Conservation (phyloP, 768 basidiomycete genomes). For the Amanita pseudoporphyria region DNA sequence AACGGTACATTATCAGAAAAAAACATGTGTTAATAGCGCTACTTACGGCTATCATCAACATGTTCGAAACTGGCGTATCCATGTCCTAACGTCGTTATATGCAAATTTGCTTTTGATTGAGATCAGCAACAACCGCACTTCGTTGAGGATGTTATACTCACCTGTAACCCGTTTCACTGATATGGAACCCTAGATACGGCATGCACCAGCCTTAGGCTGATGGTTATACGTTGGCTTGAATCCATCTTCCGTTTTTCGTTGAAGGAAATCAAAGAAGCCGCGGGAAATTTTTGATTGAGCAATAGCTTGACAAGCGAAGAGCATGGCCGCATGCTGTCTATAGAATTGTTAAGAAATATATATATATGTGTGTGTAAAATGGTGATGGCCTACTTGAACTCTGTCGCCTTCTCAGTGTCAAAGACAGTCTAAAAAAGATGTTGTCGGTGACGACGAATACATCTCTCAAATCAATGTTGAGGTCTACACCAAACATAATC, state of each 20-base stretch:
- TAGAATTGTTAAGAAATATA: background rate
- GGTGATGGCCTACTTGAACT: constrained; percentile 39
- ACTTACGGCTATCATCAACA: constrained; percentile 77
- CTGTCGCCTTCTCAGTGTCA: constrained; percentile 71
- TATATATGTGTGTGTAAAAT: too few species aligned
- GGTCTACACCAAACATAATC: constrained; percentile 34
- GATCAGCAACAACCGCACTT: background rate
- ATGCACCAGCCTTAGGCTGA: constrained; percentile 60
- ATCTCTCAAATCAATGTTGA: constrained; percentile 86
- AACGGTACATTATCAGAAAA: background rate
- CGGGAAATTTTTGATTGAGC: constrained; percentile 68
- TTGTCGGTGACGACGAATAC: constrained; percentile 14
- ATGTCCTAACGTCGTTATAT: constrained; percentile 91
- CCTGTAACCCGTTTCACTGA: constrained; percentile 86
- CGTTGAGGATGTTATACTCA: constrained; percentile 15
- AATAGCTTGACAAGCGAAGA: constrained; percentile 63
- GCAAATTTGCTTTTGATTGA: constrained; percentile 62
- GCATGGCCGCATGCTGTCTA: constrained; percentile 53
- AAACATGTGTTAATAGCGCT: background rate
- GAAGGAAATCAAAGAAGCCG: constrained; percentile 55
- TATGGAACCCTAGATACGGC: constrained; percentile 78
- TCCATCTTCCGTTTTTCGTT: constrained; percentile 27
- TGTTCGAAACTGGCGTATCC: constrained; percentile 86
- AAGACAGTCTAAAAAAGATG: constrained; percentile 56
- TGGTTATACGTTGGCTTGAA: constrained; percentile 74